A percentile compares a stretch with the other conserved stretches of the same genome.
Conservation (phyloP, 2,329 filamentous ascomycete genomes). For the Calonectria hawksworthii region DNA sequence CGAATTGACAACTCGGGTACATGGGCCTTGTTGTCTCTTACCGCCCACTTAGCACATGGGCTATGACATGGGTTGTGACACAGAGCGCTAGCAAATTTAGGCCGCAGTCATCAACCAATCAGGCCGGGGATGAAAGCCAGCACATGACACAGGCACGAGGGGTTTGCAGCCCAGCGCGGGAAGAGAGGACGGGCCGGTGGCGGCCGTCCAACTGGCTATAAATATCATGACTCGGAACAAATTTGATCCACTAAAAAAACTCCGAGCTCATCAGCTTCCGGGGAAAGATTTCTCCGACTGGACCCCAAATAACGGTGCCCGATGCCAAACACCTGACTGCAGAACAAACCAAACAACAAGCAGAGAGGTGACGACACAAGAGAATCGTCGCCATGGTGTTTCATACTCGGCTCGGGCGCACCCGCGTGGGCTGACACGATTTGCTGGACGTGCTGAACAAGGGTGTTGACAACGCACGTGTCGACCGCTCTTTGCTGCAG, state of each 20-base stretch:
- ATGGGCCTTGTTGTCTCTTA: neutral
- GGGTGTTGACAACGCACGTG: slow-evolving; percentile 8
- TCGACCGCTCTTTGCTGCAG: slow-evolving; percentile 1
- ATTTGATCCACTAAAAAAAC: neutral
- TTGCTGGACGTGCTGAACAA: neutral
- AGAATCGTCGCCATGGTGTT: neutral
- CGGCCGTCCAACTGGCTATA: neutral
- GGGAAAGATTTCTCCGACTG: neutral
- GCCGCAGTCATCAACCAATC: neutral
- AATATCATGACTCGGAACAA: neutral
- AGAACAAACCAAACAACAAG: neutral
- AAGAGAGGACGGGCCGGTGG: neutral
- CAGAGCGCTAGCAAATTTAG: neutral
- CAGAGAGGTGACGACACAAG: neutral
- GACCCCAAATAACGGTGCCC: neutral
- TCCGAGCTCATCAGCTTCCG: accelerated
- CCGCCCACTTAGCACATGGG: neutral
- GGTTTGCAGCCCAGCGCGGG: neutral
- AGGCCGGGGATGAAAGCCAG: neutral
- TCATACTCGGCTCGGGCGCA: neutral
- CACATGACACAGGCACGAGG: neutral
- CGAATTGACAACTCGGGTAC: neutral
- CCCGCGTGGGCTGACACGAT: neutral
- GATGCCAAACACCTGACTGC: neutral
- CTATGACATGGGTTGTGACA: neutral